phyloP scores from a whole-genome alignment of 176 grass and related monocot species.

The Aegilops longissima region DNA sequence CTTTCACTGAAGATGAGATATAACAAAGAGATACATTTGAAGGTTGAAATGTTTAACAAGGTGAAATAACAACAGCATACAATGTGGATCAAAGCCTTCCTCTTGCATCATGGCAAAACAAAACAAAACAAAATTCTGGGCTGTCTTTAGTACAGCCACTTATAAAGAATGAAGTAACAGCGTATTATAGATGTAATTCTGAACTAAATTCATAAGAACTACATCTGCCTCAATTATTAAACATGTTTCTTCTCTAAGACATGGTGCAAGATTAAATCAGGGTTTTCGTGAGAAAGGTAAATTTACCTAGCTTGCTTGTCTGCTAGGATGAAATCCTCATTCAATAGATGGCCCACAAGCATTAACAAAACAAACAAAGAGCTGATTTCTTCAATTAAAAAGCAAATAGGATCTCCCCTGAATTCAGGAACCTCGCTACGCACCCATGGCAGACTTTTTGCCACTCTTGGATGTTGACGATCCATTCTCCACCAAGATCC shows the following conservation, averaged over 20 bases:
- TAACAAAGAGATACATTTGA: no score
- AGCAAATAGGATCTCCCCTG: slow-evolving; percentile 16
- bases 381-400: slow-evolving; percentile 31
- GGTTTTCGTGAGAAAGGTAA: slow-evolving; percentile 7
- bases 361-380: slow-evolving; percentile 6
- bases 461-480: not conserved
- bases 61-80: no score
- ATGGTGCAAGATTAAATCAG: slow-evolving; percentile 2
- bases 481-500: no score
- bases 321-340: slow-evolving; percentile 4
- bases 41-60: no score
- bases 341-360: slow-evolving; percentile 17
- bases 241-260: slow-evolving; percentile 12
- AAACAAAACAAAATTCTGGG: not conserved
- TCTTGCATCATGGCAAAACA: not conserved
- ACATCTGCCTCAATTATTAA: slow-evolving; percentile 37
- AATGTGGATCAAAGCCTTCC: not conserved
- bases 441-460: slow-evolving; percentile 2
- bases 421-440: not conserved
- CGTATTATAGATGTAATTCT: not conserved
- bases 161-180: not conserved
- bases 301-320: not conserved
- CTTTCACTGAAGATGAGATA: no score
- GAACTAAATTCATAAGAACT: not conserved
- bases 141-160: not conserved